Evolutionary conservation across 2,329 filamentous ascomycete species (phyloP).

Genomic region (Botrytis cinerea): DNA sequence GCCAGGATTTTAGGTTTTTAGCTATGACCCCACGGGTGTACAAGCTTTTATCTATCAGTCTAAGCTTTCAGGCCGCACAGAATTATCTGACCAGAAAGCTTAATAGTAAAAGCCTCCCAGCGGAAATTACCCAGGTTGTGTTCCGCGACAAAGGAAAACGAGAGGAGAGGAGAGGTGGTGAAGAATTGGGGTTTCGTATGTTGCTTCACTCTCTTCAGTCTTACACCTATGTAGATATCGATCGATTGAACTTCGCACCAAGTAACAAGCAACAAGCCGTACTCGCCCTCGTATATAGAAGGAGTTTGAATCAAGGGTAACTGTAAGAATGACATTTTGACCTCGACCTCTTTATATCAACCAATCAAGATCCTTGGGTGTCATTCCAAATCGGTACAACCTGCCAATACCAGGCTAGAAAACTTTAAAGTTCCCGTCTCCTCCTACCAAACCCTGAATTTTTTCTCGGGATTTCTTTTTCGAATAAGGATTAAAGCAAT

Average conservation of each 20-base stretch:
- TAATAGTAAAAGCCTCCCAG: not conserved
- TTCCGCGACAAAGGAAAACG: not conserved
- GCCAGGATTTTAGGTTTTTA: not conserved
- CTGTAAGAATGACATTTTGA: not conserved
- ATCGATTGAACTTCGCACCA: not conserved
- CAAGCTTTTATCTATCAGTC: not conserved
- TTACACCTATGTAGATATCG: not conserved
- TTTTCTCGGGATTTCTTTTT: not conserved
- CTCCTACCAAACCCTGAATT: not conserved
- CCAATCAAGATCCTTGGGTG: conserved; percentile 5
- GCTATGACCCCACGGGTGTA: not conserved
- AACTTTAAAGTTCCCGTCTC: not conserved
- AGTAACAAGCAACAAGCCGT: not conserved
- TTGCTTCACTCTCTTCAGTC: not conserved
- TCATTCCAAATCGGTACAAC: conserved; percentile 10
- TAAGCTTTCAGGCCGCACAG: not conserved
- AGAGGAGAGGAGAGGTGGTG: not conserved
- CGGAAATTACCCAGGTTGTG: not conserved
- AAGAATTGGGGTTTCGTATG: not conserved
- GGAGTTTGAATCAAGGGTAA: not conserved
- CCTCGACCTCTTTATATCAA: not conserved
- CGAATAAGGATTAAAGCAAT: not conserved
- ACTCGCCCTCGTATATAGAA: not conserved
- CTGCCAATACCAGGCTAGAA: not conserved
- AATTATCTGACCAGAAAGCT: not conserved